Evolutionary conservation across 2,329 filamentous ascomycete species (phyloP).

Genomic region (Dothiorella sarmentorum): DNA sequence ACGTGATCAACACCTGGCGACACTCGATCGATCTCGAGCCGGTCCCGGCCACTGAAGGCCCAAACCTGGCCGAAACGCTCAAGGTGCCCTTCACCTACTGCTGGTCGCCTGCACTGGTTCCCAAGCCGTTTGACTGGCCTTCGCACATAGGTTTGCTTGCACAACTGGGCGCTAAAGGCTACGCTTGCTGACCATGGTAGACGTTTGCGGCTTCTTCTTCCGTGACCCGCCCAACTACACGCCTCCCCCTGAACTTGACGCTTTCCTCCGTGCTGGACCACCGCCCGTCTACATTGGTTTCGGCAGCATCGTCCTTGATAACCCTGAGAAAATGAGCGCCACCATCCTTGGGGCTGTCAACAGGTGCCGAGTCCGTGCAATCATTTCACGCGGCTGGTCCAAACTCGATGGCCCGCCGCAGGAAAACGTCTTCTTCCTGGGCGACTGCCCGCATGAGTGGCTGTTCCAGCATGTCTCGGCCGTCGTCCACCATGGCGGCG

Average conservation of each 20-base stretch:
- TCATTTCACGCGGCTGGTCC: slow-evolving; percentile 56
- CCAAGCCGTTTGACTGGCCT: slow-evolving; percentile 42
- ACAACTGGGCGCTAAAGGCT: too few relatives aligned
- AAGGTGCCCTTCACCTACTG: slow-evolving; percentile 45
- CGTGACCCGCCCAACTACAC: slow-evolving; percentile 35
- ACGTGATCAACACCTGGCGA: slow-evolving; percentile 46
- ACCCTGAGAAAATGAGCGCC: slow-evolving; percentile 44
- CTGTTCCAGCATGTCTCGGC: slow-evolving; percentile 54
- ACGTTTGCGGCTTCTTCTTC: slow-evolving; percentile 48
- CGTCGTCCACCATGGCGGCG: slow-evolving; percentile 59
- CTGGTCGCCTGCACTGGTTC: slow-evolving; percentile 43
- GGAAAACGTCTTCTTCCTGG: slow-evolving; percentile 49
- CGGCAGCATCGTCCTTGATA: slow-evolving; percentile 54
- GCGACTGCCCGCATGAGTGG: slow-evolving; percentile 56
- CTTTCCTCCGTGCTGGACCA: slow-evolving; percentile 47
- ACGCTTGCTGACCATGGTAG: slow-evolving; percentile 19
- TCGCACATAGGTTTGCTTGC: slow-evolving; percentile 36
- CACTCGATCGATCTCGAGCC: slow-evolving; percentile 41
- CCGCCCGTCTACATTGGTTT: slow-evolving; percentile 56
- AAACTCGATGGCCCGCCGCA: slow-evolving; percentile 36
- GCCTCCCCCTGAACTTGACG: slow-evolving; percentile 38
- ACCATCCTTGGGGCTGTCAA: slow-evolving; percentile 49
- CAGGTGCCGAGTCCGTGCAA: slow-evolving; percentile 39
- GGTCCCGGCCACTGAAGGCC: slow-evolving; percentile 36
- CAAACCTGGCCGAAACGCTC: slow-evolving; percentile 35